Evolutionary conservation across 139 green algal species (phyloP).

Genomic region (Ettlia oleoabundans): DNA sequence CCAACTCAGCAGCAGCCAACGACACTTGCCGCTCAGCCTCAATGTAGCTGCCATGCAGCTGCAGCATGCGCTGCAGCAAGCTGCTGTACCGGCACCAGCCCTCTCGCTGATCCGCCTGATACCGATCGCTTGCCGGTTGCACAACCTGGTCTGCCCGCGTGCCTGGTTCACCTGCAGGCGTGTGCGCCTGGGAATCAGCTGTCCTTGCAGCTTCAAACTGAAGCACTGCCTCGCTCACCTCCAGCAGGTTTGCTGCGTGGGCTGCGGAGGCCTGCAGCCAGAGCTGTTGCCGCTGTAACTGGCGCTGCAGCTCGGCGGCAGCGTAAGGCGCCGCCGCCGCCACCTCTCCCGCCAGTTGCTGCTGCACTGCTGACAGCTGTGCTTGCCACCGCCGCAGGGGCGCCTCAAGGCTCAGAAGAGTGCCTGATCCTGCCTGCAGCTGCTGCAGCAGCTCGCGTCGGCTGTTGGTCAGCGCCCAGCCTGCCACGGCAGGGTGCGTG

Average conservation of each 20-base stretch:
- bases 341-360: not conserved
- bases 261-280: constrained; percentile 15
- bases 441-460: constrained; percentile 3
- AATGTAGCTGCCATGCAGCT: not conserved
- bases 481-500: not conserved
- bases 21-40: not conserved
- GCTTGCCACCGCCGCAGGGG: constrained; percentile 29
- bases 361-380: not conserved
- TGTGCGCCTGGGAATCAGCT: not conserved
- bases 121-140: not conserved
- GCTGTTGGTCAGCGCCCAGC: constrained; percentile 1
- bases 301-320: not conserved
- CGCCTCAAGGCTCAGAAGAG: constrained; percentile 4
- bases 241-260: constrained; percentile 10
- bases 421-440: constrained; percentile 2
- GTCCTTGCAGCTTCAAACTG: constrained; percentile 21
- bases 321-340: constrained; percentile 1
- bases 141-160: not conserved
- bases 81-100: constrained; percentile 21
- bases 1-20: not conserved
- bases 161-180: not conserved
- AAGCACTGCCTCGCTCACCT: constrained; percentile 12
- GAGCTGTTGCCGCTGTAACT: constrained; percentile 21
- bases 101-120: constrained; percentile 8
- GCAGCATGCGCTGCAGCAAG: constrained; percentile 25